Base-by-base conservation (phyloP, 805 yeast genomes). In the Cyberlindnera meyerae region DNA sequence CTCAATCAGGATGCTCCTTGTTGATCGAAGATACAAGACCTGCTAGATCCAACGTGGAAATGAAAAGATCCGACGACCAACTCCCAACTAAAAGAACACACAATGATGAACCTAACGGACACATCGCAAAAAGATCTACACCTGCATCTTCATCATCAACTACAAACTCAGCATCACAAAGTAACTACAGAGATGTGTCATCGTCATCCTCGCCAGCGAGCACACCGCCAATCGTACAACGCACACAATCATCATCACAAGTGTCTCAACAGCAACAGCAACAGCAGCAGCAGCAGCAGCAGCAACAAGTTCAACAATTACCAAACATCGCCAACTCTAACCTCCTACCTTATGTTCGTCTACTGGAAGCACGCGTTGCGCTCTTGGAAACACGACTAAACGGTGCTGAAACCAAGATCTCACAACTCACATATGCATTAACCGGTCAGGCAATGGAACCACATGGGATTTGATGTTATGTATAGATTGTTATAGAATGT, bases 1-100 rank as follows among this genome's bases (percentile, higher is more conserved):
- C 64, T 31, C 62, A 66, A 25, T 40, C 49, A n/a, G 55, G 55
- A 2, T 54, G 58, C 31, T 36, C 50, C 6, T 28, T 47, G 11
- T 22, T 47, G 30, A 37, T 42, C 5, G 55, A 53, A 25, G 49
- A 18, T 20, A 12, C 20, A 4, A 7, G 20, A 39, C 27, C 27
- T 24, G 13, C 7, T 8, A 14, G 27, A 9, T 11, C 26, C 20
- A 42, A 35, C 18, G 29, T 35, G 13, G 27, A 39, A 5, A n/a
- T n/a, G n/a, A n/a, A 20, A 20, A 20, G 22, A 20, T 20, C 22
- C 7, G 22, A 20, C 9, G 9, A 9, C 22, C 7, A 8, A 7
- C 22, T 20, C 9, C 22, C 22, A 20, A 7, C 7, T 9, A 20
- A 20, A 9, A 20, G 22, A 20, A 8, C 22, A 9, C 22, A 20